Conservation (phyloP, 176 grass and related monocot genomes). For the Eragrostis curvula region DNA sequence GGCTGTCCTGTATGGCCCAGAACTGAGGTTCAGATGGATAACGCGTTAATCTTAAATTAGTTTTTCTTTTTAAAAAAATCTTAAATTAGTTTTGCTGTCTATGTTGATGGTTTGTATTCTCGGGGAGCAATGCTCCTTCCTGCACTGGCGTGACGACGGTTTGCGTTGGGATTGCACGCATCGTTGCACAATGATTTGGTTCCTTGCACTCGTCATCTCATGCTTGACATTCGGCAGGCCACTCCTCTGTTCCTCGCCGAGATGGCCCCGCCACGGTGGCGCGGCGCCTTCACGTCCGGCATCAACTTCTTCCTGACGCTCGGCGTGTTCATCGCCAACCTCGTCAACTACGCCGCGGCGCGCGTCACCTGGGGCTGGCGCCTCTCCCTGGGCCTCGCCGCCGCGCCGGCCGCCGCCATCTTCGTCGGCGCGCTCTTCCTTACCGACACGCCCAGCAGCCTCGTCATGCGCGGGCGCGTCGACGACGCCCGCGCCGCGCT, state of each 20-base stretch:
- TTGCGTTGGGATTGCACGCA: no score
- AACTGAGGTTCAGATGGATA: no score
- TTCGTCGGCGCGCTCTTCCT: slow-evolving; percentile 69
- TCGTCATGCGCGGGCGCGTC: slow-evolving; percentile 57
- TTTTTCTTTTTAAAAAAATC: no score
- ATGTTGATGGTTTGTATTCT: no score
- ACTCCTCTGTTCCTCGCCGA: slow-evolving; percentile 70
- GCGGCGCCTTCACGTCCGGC: slow-evolving; percentile 55
- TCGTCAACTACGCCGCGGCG: slow-evolving; percentile 64
- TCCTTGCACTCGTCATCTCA: neutral
- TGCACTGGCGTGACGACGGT: no score
- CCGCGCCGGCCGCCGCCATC: slow-evolving; percentile 63
- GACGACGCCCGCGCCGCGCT: slow-evolving; percentile 66
- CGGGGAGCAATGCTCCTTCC: no score
- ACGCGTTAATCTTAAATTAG: no score
- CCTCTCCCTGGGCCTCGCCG: slow-evolving; percentile 80
- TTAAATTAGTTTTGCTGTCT: no score
- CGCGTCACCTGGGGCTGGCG: slow-evolving; percentile 69
- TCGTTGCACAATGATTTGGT: no score
- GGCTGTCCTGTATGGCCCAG: no score
- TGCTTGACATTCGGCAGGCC: slow-evolving; percentile 11
- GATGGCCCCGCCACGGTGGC: slow-evolving; percentile 72
- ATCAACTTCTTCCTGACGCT: slow-evolving; percentile 79
- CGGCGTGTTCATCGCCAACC: slow-evolving; percentile 52
- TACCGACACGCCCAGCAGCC: slow-evolving; percentile 84